phyloP scores from a whole-genome alignment of 164 flowering plant species.

The Annona squamosa region DNA sequence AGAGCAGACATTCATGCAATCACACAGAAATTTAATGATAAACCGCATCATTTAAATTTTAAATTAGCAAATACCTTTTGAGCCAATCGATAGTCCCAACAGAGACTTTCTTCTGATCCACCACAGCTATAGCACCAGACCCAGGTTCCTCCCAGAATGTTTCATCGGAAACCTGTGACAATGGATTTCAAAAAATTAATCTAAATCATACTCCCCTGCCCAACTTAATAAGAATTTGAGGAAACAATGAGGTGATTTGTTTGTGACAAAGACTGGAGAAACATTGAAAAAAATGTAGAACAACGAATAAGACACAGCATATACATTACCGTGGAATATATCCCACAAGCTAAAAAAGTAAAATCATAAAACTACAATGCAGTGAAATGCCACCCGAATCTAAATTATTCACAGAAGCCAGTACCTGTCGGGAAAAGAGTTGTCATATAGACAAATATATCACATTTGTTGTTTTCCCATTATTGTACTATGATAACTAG shows the following conservation, averaged over 20 bases:
- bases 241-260: not conserved
- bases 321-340: not conserved
- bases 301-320: not conserved
- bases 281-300: not conserved
- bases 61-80: slow-evolving; percentile 42
- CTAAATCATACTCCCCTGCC: not conserved
- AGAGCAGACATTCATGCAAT: not conserved
- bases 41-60: not conserved
- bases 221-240: not conserved
- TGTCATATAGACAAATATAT: too few relatives aligned
- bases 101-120: slow-evolving; percentile 57
- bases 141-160: slow-evolving; percentile 94
- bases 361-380: too few relatives aligned
- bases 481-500: too few relatives aligned
- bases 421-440: too few relatives aligned
- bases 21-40: not conserved
- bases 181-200: not conserved
- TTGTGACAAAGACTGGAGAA: not conserved
- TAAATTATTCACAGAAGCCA: too few relatives aligned
- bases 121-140: slow-evolving; percentile 76
- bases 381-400: too few relatives aligned
- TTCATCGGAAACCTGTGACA: slow-evolving; percentile 66
- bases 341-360: too few relatives aligned
- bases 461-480: too few relatives aligned
- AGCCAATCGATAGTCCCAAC: slow-evolving; percentile 92